Base-by-base conservation (phyloP, 2,329 filamentous ascomycete genomes). In the Colletotrichum chlorophyti region DNA sequence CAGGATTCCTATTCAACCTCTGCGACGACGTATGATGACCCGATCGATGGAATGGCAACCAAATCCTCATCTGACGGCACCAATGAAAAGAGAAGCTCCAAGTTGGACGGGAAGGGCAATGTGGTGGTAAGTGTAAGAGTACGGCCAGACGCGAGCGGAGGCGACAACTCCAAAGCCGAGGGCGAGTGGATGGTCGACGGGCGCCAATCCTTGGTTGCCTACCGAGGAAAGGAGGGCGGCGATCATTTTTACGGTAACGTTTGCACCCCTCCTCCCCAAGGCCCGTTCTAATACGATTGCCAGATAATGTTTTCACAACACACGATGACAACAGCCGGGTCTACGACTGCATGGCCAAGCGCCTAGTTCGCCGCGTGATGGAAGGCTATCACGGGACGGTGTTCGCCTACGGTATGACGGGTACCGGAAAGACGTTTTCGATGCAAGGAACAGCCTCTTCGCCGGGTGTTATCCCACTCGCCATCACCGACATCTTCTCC, bases 351-450 rank as follows among this genome's bases (percentile, higher is more conserved):
- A 91, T 87, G 41, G 95, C 95, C 38, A 98, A 98, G 76, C 90
- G 95, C 62, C 81, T 99, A 48, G 95, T 99, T 42, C 90, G 95
- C 65, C 85, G 95, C 68, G 95, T 99, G 46, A 99, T 99, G 95
- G 95, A 99, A 78, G 95, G 95, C 37, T 99, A 98, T 72, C 94
- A 98, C 69, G 95, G 94, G 58, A 99, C 95, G 1, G 95, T 99
- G 21, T 98, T 99, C 72, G 94, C 94, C 15, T 99, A 99, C 72
- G 95, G 95, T 70, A 98, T 98, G 93, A 99, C 95, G 4, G 95
- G 95, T 62, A 98, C 95, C 0, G 95, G 95, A 65, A 99, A 99
- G 79, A 99, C 95, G 1, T 99, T 98, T 73, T 98, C 94, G 34
- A 99, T 99, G 95, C 95, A 99, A 78, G 95, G 95, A 66, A 99